These are phyloP conservation scores for Moesziomyces sp. DNA, from an alignment of 1,284 basidiomycete species.

Conservation along the genomic window DNA sequence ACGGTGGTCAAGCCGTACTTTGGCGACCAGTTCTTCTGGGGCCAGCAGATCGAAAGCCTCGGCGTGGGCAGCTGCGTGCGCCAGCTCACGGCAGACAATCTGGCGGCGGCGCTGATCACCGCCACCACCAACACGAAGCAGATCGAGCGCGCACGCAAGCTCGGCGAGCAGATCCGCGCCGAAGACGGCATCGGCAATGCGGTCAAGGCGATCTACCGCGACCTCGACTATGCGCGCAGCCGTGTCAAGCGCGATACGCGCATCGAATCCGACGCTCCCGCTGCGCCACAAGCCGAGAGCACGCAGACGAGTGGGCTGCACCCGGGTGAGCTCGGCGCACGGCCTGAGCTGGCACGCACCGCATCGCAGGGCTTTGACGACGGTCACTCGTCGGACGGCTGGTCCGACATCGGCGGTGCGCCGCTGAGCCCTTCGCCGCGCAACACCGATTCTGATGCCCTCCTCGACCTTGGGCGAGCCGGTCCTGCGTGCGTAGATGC, in stretches of 20 bases:
- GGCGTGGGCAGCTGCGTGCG: slow-evolving; percentile 87
- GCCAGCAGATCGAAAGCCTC: slow-evolving; percentile 86
- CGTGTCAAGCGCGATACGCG: slow-evolving; percentile 48
- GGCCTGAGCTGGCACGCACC: background rate
- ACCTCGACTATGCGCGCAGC: slow-evolving; percentile 61
- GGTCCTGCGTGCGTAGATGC: background rate
- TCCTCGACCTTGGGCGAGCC: background rate
- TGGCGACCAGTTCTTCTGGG: slow-evolving; percentile 97
- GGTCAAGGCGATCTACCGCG: slow-evolving; percentile 61
- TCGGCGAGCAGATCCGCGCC: slow-evolving; percentile 73
- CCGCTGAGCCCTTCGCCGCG: slow-evolving; percentile 13
- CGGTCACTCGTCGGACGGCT: slow-evolving; percentile 44
- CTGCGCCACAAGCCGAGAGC: background rate
- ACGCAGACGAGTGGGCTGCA: background rate
- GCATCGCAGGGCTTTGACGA: slow-evolving; percentile 2
- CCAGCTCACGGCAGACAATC: slow-evolving; percentile 80
- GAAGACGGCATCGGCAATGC: slow-evolving; percentile 70
- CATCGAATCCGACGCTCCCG: background rate
- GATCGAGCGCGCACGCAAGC: slow-evolving; percentile 79
- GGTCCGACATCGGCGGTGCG: slow-evolving; percentile 52
- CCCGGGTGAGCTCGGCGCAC: background rate
- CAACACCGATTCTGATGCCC: background rate
- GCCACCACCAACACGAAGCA: slow-evolving; percentile 90
- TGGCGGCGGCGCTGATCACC: slow-evolving; percentile 79
- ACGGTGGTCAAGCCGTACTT: slow-evolving; percentile 98